Evolutionary conservation across 768 basidiomycete genomes (phyloP).

Genomic region (Kondoa subrosea): DNA sequence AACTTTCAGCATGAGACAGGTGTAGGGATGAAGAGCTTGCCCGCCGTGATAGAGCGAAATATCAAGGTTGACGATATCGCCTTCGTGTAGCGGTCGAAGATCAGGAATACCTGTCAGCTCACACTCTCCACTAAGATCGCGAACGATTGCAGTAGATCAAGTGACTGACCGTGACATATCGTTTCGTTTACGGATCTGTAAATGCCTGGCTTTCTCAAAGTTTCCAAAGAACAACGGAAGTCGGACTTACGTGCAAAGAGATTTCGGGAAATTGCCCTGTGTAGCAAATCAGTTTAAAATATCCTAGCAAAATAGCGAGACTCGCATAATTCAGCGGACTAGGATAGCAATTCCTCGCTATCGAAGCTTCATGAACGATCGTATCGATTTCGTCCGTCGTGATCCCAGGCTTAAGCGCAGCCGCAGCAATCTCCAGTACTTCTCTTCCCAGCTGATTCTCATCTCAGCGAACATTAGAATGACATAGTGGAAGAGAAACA

Average conservation of each 20-base stretch:
- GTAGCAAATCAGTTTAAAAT: not conserved
- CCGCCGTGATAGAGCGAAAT: slow-evolving; percentile 65
- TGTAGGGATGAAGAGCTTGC: not conserved
- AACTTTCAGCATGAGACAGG: not conserved
- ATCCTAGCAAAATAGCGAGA: not conserved
- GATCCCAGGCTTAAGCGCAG: slow-evolving; percentile 70
- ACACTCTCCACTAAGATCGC: not conserved
- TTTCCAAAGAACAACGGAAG: slow-evolving; percentile 8
- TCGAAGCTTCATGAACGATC: slow-evolving; percentile 76
- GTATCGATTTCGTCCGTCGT: slow-evolving; percentile 91
- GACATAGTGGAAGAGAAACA: slow-evolving; percentile 30
- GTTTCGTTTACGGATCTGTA: slow-evolving; percentile 76
- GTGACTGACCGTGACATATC: slow-evolving; percentile 94
- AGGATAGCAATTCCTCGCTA: slow-evolving; percentile 82
- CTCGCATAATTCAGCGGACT: slow-evolving; percentile 66
- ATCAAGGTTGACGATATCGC: slow-evolving; percentile 93
- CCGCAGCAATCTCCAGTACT: slow-evolving; percentile 80
- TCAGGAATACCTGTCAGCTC: slow-evolving; percentile 24
- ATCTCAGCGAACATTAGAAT: not conserved
- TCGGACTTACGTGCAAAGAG: slow-evolving; percentile 70
- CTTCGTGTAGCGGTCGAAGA: slow-evolving; percentile 54
- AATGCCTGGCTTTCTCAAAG: not conserved
- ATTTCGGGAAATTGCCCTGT: slow-evolving; percentile 66
- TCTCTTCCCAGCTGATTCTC: slow-evolving; percentile 80
- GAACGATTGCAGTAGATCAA: slow-evolving; percentile 35